Base-by-base conservation (phyloP, 495 filamentous ascomycete genomes). In the Penicillium atrosanguineum region DNA sequence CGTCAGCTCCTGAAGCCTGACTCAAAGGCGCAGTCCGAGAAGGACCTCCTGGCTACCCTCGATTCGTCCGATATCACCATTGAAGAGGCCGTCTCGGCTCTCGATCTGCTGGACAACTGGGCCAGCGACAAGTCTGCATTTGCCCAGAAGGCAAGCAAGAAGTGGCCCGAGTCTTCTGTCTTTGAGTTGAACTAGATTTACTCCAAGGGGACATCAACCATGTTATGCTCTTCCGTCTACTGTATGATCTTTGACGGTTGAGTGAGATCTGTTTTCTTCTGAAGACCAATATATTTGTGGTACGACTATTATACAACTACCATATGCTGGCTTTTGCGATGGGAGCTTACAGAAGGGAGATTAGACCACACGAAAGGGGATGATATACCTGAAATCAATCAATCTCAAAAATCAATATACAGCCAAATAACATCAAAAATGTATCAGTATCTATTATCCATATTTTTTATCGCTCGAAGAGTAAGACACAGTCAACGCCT, bases 131-230 rank as follows among this genome's bases (percentile, higher is more conserved):
- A 71, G 54, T 63, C 82, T 4, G 71, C 72, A 20, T 93, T 90
- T 63, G 71, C 79, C 37, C 68, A 83, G 46, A 82, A 82, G 45
- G 88, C 88, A n/a, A 73, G 73, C 47, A 68, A 76, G 58, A 84
- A 82, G 75, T 95, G 89, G 85, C 85, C 86, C 0, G 80, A 90
- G 63, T 85, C 87, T 16, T 81, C 78, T 1, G 67, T 78, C 6
- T 90, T 91, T 57, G 56, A 64, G 45, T 45, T 68, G 46, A 56
- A 66, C 34, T 75, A 52, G 65, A 37, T 26, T 38, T 31, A 41
- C 15, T 34, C 31, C 6, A 34, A 34, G 1, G 31, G 4, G 4
- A 34, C 31, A 34, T 34, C 6, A 34, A 14, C 31, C 31, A 34
- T 34, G 31, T 4, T 4, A 14, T 12, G 14, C 3, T 14, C 11